Percentiles rank a stretch among this genome's conserved stretches.
phyloP scores from a whole-genome alignment of 768 basidiomycete genomes.

The Guyanaporus albipodus region DNA sequence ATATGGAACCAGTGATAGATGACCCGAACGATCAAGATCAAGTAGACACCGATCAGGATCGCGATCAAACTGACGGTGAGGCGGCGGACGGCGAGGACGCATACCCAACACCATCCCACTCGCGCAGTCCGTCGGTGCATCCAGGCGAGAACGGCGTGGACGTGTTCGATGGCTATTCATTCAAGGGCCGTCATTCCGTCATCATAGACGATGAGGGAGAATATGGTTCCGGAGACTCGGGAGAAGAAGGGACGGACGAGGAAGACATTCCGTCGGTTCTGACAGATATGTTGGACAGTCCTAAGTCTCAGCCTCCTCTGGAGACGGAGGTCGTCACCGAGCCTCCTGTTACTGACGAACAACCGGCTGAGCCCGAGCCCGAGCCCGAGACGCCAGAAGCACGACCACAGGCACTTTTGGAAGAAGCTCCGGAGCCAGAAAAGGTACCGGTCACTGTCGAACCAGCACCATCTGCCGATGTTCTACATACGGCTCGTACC shows the following conservation, averaged over 20 bases:
- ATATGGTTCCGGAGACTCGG: constrained; percentile 33
- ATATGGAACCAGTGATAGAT: constrained; percentile 91
- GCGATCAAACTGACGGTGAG: constrained; percentile 63
- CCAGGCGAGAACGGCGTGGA: constrained; percentile 50
- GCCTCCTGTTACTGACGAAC: constrained; percentile 30
- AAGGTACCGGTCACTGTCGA: constrained; percentile 11
- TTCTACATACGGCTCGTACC: constrained; percentile 11
- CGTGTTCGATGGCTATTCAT: constrained; percentile 93
- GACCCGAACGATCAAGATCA: constrained; percentile 60
- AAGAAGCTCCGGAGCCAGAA: constrained; percentile 21
- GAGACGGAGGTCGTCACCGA: constrained; percentile 36
- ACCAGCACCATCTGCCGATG: constrained; percentile 11
- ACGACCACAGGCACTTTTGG: constrained; percentile 37
- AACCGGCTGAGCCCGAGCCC: constrained; percentile 45
- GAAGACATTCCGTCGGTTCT: constrained; percentile 34
- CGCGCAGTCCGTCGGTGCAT: constrained; percentile 69
- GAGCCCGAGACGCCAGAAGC: constrained; percentile 81
- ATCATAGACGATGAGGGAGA: constrained; percentile 69
- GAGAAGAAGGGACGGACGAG: constrained; percentile 34
- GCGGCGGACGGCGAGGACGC: constrained; percentile 72
- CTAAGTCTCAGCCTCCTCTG: constrained; percentile 22
- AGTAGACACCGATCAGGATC: constrained; percentile 67
- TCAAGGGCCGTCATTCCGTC: constrained; percentile 82
- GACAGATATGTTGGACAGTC: constrained; percentile 18
- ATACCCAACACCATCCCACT: constrained; percentile 75